Conservation (phyloP, 805 yeast species). For the Ogataea neopini region DNA sequence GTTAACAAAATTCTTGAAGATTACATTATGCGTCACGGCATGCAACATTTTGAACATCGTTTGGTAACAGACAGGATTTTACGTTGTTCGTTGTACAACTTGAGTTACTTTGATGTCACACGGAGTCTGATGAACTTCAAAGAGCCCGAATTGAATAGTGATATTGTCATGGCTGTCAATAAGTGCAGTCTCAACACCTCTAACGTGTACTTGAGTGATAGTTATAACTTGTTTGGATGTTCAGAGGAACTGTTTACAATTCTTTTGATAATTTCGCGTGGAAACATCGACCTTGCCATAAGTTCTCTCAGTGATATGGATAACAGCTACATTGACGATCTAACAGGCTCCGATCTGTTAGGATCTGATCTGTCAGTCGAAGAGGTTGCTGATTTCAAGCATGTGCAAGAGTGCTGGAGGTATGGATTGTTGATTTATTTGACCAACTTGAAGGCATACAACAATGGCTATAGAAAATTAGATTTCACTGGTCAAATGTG, state of each 20-base stretch:
- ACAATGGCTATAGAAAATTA: background rate
- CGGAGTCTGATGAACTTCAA: constrained; percentile 14
- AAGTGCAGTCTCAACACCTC: constrained; percentile 7
- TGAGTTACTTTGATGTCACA: constrained; percentile 14
- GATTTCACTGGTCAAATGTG: constrained; percentile 6
- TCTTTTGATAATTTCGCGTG: constrained; percentile 12
- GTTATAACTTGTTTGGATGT: constrained; percentile 16
- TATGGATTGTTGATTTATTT: constrained; percentile 11
- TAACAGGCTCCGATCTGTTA: no score
- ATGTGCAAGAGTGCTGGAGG: constrained; percentile 14
- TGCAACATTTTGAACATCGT: constrained; percentile 5
- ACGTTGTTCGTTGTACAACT: constrained; percentile 7
- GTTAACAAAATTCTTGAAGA: constrained; percentile 7
- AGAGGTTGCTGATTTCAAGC: constrained; percentile 10
- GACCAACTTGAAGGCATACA: constrained; percentile 9
- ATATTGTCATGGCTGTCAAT: constrained; percentile 11
- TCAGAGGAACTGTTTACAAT: constrained; percentile 13
- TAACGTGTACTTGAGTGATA: constrained; percentile 9
- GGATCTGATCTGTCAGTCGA: constrained; percentile 3
- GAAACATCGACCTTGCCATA: constrained; percentile 11
- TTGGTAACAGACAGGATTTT: constrained; percentile 6
- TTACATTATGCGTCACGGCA: constrained; percentile 8
- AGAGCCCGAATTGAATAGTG: constrained; percentile 12
- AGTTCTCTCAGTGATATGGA: constrained; percentile 2
- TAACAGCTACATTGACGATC: constrained; percentile 6